These are phyloP conservation scores for Tricholoma sp. DNA, from an alignment of 768 basidiomycete species.

Conservation along the genomic window DNA sequence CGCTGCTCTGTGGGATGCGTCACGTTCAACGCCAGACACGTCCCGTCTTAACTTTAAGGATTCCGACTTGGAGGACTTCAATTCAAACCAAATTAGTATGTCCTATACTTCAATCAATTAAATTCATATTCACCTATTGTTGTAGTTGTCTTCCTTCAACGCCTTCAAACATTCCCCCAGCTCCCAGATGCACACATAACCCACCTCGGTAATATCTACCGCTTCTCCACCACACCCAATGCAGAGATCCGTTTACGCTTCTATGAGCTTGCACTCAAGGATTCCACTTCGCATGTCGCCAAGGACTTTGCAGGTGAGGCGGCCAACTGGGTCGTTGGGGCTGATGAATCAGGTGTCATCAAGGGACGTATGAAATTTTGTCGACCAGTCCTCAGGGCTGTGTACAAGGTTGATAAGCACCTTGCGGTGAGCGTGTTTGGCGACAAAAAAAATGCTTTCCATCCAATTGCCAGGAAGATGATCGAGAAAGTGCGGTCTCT, in stretches of 20 bases:
- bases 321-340: conserved; percentile 64
- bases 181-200: conserved; percentile 57
- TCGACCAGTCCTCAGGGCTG: conserved; percentile 56
- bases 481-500: conserved; percentile 62
- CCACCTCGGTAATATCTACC: conserved; percentile 55
- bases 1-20: conserved; percentile 68
- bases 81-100: conserved; percentile 73
- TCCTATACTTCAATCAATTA: not conserved
- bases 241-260: conserved; percentile 76
- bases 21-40: conserved; percentile 43
- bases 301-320: conserved; percentile 47
- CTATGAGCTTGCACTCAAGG: conserved; percentile 64
- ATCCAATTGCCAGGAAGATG: conserved; percentile 70
- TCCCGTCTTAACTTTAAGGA: conserved; percentile 48
- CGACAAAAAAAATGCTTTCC: conserved; percentile 50
- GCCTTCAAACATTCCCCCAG: conserved; percentile 55
- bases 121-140: not conserved
- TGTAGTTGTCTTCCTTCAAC: conserved; percentile 80
- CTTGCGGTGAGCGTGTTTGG: conserved; percentile 51
- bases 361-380: conserved; percentile 88
- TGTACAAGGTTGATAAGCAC: conserved; percentile 44
- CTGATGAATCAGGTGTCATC: conserved; percentile 53
- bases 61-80: conserved; percentile 58
- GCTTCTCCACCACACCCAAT: conserved; percentile 50
- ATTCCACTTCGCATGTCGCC: conserved; percentile 43